Conservation (phyloP, 2,329 filamentous ascomycete genomes). For the Metarhizium robertsii region DNA sequence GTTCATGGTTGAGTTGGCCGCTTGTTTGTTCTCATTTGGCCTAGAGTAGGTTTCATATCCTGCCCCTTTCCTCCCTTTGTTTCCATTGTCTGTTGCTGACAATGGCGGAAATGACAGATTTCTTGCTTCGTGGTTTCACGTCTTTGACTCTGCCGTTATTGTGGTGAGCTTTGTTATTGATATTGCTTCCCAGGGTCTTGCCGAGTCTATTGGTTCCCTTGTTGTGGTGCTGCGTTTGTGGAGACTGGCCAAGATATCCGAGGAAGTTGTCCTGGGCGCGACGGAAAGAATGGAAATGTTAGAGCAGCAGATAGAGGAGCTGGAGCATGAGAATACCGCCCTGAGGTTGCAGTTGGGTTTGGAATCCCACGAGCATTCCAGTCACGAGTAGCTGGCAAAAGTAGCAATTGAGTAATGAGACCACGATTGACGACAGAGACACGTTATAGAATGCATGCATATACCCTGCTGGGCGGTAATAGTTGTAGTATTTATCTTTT, state of each 20-base stretch:
- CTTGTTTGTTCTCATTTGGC: slow-evolving; percentile 54
- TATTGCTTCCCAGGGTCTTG: slow-evolving; percentile 46
- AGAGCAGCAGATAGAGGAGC: slow-evolving; percentile 37
- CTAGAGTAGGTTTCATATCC: slow-evolving; percentile 34
- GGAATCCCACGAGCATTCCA: slow-evolving; percentile 10
- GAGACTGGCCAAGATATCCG: slow-evolving; percentile 61
- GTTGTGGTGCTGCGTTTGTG: slow-evolving; percentile 58
- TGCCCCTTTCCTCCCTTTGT: not conserved
- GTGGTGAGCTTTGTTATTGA: slow-evolving; percentile 53
- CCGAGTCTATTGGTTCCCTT: slow-evolving; percentile 57
- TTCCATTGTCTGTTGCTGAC: not conserved
- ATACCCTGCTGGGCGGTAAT: not conserved
- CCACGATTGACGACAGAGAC: not conserved
- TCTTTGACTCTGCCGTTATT: slow-evolving; percentile 56
- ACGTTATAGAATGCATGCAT: not conserved
- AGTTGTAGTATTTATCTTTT: not conserved
- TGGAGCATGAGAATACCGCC: slow-evolving; percentile 37
- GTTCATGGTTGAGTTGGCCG: slow-evolving; percentile 54
- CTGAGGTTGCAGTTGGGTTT: slow-evolving; percentile 13
- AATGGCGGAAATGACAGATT: slow-evolving; percentile 30
- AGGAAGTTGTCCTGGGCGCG: slow-evolving; percentile 56
- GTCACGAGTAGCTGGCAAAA: slow-evolving; percentile 6
- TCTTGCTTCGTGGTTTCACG: slow-evolving; percentile 49
- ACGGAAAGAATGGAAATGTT: slow-evolving; percentile 53
- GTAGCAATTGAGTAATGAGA: not conserved